Evolutionary conservation across 106 monocot genomes (phyloP).

Genomic region (Posidonia australis): DNA sequence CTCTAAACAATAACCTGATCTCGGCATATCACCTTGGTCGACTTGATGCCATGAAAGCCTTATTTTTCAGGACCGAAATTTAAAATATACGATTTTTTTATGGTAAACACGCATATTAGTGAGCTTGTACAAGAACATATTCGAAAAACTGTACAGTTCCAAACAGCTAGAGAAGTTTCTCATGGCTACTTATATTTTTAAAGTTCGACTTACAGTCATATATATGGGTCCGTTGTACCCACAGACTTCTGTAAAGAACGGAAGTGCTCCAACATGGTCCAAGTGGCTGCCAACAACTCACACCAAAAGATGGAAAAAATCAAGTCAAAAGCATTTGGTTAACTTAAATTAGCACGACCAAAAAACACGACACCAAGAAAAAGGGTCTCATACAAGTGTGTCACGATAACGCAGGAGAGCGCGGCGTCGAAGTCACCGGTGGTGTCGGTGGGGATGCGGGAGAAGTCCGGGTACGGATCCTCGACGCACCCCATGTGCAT

Average conservation of each 20-base stretch:
- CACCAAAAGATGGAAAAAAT: neutral
- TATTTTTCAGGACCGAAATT: too few species aligned
- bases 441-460: conserved; percentile 50
- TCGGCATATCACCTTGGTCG: too few species aligned
- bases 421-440: conserved; percentile 40
- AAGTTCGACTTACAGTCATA: conserved; percentile 71
- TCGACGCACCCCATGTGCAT: conserved; percentile 96
- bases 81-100: too few species aligned
- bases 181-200: too few species aligned
- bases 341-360: neutral
- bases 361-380: neutral
- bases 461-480: conserved; percentile 77
- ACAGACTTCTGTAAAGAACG: conserved; percentile 94
- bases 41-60: too few species aligned
- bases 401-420: conserved; percentile 70
- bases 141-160: too few species aligned
- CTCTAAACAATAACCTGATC: too few species aligned
- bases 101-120: too few species aligned
- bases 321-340: neutral
- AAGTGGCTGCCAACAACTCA: conserved; percentile 47
- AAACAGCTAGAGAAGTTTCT: too few species aligned
- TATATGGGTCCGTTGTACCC: conserved; percentile 82
- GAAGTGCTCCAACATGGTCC: conserved; percentile 96
- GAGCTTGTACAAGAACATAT: too few species aligned
- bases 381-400: conserved; percentile 51